These are phyloP conservation scores for Pleurotus sapidus DNA, from an alignment of 768 basidiomycete genomes.

Conservation along the genomic window DNA sequence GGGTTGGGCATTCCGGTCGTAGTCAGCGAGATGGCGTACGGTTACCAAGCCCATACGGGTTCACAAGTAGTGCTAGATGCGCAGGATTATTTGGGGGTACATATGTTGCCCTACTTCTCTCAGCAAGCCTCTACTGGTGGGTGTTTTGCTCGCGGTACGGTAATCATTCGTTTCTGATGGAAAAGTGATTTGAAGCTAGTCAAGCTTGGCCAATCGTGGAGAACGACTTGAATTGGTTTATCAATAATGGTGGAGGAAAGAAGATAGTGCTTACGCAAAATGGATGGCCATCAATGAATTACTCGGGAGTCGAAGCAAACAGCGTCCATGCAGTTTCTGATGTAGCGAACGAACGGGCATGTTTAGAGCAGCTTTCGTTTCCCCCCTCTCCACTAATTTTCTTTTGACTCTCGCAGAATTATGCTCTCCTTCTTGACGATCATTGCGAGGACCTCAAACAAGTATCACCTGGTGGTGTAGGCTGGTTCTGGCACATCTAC, in stretches of 20 bases:
- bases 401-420: constrained; percentile 37
- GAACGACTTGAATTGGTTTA: constrained; percentile 64
- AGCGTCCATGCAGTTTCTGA: constrained; percentile 57
- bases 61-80: constrained; percentile 53
- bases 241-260: constrained; percentile 57
- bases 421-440: constrained; percentile 59
- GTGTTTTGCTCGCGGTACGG: constrained; percentile 2
- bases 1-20: constrained; percentile 63
- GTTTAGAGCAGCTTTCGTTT: constrained; percentile 9
- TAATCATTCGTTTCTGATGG: neutral
- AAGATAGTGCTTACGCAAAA: constrained; percentile 80
- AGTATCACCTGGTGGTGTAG: constrained; percentile 58
- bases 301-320: constrained; percentile 60
- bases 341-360: constrained; percentile 56
- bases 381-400: neutral
- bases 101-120: constrained; percentile 72
- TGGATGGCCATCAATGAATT: constrained; percentile 74
- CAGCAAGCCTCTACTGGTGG: constrained; percentile 51
- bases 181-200: constrained; percentile 34
- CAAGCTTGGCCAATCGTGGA: constrained; percentile 62
- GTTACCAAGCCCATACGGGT: constrained; percentile 48
- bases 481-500: constrained; percentile 83
- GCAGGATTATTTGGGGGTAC: constrained; percentile 61
- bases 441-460: constrained; percentile 63
- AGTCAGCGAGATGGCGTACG: constrained; percentile 63